Percentiles rank a stretch among this genome's conserved stretches.
These are phyloP conservation scores for Aureobasidium pullulans DNA, from an alignment of 2,329 filamentous ascomycete species.

Conservation along the genomic window DNA sequence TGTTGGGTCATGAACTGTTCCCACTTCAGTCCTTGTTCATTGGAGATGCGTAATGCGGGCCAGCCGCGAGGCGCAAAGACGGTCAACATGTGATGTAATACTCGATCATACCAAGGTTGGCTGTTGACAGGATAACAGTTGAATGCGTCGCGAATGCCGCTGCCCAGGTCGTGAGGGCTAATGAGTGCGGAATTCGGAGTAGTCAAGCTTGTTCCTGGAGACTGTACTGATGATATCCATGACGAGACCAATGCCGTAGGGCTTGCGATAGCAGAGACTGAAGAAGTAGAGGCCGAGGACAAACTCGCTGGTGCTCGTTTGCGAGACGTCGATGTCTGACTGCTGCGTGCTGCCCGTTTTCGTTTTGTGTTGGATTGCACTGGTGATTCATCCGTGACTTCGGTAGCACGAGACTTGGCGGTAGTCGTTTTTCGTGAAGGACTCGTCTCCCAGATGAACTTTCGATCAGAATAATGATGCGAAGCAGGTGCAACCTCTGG, in stretches of 20 bases:
- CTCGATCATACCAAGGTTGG: slow-evolving; percentile 24
- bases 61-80: slow-evolving; percentile 29
- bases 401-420: background rate
- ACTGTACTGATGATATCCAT: slow-evolving; percentile 1
- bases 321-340: background rate
- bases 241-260: background rate
- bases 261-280: background rate
- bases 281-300: background rate
- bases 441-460: slow-evolving; percentile 4
- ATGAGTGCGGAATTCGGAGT: background rate
- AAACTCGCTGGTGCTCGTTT: background rate
- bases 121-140: slow-evolving; percentile 26
- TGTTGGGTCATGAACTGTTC: slow-evolving; percentile 34
- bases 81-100: slow-evolving; percentile 28
- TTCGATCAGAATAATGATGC: background rate
- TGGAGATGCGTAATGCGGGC: slow-evolving; percentile 26
- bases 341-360: background rate
- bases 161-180: slow-evolving; percentile 13
- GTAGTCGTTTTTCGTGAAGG: background rate
- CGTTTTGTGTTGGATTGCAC: background rate
- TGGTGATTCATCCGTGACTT: background rate
- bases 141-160: slow-evolving; percentile 23
- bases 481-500: background rate
- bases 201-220: background rate
- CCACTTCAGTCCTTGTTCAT: slow-evolving; percentile 30